A percentile compares a stretch with the other conserved stretches of the same genome.
These are phyloP conservation scores for Fusarium citri DNA, from an alignment of 2,329 filamentous ascomycete species.

Conservation along the genomic window DNA sequence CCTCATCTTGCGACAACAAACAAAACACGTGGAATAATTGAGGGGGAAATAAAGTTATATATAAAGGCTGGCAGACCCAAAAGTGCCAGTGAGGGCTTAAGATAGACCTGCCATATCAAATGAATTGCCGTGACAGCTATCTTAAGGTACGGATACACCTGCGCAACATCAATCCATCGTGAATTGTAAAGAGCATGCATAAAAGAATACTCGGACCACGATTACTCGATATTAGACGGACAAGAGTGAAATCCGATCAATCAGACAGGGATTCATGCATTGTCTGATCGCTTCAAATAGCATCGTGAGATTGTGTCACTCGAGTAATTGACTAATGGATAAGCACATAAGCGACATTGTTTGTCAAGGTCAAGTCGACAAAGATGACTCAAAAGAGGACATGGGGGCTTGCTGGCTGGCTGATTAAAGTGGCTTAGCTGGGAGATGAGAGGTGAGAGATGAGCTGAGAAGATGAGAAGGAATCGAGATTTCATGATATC, in stretches of 20 bases:
- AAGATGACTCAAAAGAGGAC: conserved; percentile 1
- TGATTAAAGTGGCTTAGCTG: not conserved
- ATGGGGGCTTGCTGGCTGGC: not conserved
- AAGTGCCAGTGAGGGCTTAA: not conserved
- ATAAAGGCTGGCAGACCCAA: not conserved
- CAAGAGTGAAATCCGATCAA: not conserved
- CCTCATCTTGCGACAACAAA: conserved; percentile 7
- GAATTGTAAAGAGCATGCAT: not conserved
- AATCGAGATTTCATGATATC: conserved; percentile 19
- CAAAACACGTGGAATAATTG: conserved; percentile 1
- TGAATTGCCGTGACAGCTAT: not conserved
- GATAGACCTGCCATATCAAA: not conserved
- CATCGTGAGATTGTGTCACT: conserved; percentile 19
- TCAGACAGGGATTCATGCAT: conserved; percentile 1
- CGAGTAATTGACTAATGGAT: conserved; percentile 3
- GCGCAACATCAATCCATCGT: not conserved
- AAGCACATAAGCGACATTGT: conserved; percentile 4
- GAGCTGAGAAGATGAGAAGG: not conserved
- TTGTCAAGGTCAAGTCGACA: not conserved
- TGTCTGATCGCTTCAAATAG: conserved; percentile 4
- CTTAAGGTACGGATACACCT: not conserved
- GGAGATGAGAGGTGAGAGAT: not conserved
- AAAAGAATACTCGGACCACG: not conserved
- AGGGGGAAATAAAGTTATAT: not conserved
- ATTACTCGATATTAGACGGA: not conserved